Evolutionary conservation across 73 alveolate species (phyloP).

Genomic region (Tetrahymena thermophila): DNA sequence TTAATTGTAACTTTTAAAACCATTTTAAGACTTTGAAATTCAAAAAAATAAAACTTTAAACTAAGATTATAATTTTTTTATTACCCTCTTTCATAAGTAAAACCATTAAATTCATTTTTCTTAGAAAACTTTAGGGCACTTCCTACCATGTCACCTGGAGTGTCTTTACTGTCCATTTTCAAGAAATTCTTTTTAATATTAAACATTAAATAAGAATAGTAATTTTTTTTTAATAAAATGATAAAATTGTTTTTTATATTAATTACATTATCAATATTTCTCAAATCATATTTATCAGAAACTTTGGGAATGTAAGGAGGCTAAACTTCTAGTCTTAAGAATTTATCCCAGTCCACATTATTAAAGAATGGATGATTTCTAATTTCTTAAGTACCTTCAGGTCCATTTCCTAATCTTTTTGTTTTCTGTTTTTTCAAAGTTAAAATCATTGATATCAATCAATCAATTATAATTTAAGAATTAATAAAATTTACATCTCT

Average conservation of each 20-base stretch:
- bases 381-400: not conserved
- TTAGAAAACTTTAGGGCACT: not conserved
- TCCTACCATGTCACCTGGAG: not conserved
- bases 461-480: not conserved
- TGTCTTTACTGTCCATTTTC: not conserved
- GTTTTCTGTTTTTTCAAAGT: not conserved
- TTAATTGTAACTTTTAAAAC: no score
- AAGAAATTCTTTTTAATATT: not conserved
- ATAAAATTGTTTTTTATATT: no score
- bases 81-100: not conserved
- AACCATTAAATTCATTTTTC: not conserved
- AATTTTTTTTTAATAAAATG: not conserved
- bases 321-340: not conserved
- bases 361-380: conserved; percentile 4
- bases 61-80: not conserved
- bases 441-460: not conserved
- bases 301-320: not conserved
- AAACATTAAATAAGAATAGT: not conserved
- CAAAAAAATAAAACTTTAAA: not conserved
- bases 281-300: not conserved
- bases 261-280: not conserved
- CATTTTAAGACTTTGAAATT: no score
- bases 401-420: not conserved
- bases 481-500: not conserved
- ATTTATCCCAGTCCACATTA: conserved; percentile 10